Evolutionary conservation across 1,139 yeast species (phyloP).

Genomic region (Spencermartinsiella ligniputridi): DNA sequence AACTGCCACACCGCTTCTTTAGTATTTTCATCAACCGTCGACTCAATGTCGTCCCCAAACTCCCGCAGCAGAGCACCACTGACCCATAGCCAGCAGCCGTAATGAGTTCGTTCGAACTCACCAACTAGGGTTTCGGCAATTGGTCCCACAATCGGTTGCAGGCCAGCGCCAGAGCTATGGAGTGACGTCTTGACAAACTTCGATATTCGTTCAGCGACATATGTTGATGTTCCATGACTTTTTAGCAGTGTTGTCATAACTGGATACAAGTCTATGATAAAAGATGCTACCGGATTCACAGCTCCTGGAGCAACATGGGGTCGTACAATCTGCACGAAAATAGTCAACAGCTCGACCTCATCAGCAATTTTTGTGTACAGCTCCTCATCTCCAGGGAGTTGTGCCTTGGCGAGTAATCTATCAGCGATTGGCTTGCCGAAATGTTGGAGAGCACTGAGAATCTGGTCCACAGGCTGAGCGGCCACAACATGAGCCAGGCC

Average conservation of each 20-base stretch:
- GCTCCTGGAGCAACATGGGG: constrained; percentile 10
- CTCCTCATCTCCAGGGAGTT: constrained; percentile 20
- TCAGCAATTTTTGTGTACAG: constrained; percentile 56
- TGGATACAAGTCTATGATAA: constrained; percentile 61
- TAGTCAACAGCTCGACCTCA: constrained; percentile 67
- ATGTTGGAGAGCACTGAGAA: constrained; percentile 46
- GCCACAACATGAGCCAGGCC: constrained; percentile 84
- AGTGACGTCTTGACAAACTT: constrained; percentile 64
- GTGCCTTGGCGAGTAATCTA: constrained; percentile 35
- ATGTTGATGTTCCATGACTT: constrained; percentile 51
- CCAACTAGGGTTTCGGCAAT: constrained; percentile 58
- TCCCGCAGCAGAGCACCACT: constrained; percentile 80
- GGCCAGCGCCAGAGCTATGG: constrained; percentile 62
- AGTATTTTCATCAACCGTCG: constrained; percentile 38
- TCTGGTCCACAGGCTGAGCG: constrained; percentile 46
- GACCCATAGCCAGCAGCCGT: constrained; percentile 88
- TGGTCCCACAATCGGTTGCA: constrained; percentile 57
- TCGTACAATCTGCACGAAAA: constrained; percentile 58
- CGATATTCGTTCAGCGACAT: constrained; percentile 68
- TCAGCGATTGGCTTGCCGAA: constrained; percentile 67
- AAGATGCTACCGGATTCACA: constrained; percentile 52
- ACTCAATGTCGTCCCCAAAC: constrained; percentile 58
- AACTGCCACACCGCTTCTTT: constrained; percentile 49
- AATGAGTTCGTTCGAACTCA: constrained; percentile 64
- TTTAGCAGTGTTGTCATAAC: constrained; percentile 46